Evolutionary conservation across 2,329 filamentous ascomycete species (phyloP).

Genomic region (Sporothrix variecibatus): DNA sequence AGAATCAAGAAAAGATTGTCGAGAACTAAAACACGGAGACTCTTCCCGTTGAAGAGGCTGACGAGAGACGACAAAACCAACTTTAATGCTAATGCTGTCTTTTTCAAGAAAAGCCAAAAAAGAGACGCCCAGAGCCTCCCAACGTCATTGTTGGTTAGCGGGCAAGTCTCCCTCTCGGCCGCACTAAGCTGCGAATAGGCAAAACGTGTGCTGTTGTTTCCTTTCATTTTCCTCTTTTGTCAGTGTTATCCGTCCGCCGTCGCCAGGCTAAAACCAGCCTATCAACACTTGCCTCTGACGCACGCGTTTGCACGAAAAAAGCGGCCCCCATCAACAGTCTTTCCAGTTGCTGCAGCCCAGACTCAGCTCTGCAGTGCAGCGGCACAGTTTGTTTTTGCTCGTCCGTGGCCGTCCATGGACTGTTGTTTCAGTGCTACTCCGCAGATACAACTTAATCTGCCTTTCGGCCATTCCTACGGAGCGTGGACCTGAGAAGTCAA

Average conservation of each 20-base stretch:
- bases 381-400: background rate
- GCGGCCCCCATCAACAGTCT: background rate
- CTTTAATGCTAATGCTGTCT: background rate
- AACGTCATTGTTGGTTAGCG: background rate
- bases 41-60: background rate
- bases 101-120: background rate
- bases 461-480: background rate
- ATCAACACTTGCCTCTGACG: constrained; percentile 12
- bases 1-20: background rate
- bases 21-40: background rate
- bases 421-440: background rate
- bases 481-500: background rate
- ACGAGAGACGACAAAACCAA: background rate
- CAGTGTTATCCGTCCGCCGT: background rate
- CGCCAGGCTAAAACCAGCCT: constrained; percentile 7
- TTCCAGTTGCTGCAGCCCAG: background rate
- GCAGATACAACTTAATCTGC: background rate
- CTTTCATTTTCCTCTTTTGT: constrained; percentile 7
- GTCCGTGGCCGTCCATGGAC: background rate
- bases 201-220: background rate
- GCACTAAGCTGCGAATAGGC: background rate
- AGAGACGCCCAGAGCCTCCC: background rate
- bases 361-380: background rate
- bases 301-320: constrained; percentile 8
- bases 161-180: background rate